A percentile compares a stretch with the other conserved stretches of the same genome.
Conservation (phyloP, 2,329 filamentous ascomycete species). For the Phoma herbarum region DNA sequence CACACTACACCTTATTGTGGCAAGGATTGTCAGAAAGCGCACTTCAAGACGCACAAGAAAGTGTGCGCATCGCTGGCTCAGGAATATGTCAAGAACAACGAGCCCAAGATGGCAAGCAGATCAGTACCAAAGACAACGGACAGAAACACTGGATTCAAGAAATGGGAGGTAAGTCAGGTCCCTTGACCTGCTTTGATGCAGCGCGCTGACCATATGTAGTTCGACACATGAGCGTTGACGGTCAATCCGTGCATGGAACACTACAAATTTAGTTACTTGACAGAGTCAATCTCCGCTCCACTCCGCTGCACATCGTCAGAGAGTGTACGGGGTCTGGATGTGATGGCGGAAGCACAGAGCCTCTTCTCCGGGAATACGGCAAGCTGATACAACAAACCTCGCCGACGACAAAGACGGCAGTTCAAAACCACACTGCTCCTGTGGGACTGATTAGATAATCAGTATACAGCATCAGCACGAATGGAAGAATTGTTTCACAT, state of each 20-base stretch:
- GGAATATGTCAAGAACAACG: conserved; percentile 50
- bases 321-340: background rate
- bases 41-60: conserved; percentile 53
- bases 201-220: background rate
- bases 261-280: background rate
- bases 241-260: background rate
- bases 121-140: conserved; percentile 43
- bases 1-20: conserved; percentile 52
- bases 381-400: conserved; percentile 4
- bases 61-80: conserved; percentile 51
- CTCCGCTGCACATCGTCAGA: background rate
- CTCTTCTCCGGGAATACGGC: conserved; percentile 13
- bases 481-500: too few relatives aligned
- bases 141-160: conserved; percentile 50
- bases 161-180: conserved; percentile 49
- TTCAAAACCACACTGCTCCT: too few relatives aligned
- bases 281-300: conserved; percentile 4
- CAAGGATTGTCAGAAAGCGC: conserved; percentile 53
- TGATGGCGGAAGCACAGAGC: conserved; percentile 15
- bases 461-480: too few relatives aligned
- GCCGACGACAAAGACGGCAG: conserved; percentile 12
- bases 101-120: conserved; percentile 51
- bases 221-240: conserved; percentile 17
- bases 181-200: background rate
- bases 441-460: too few relatives aligned